Conservation (phyloP, 305 asterid species). For the Solanum aculeatissimum region DNA sequence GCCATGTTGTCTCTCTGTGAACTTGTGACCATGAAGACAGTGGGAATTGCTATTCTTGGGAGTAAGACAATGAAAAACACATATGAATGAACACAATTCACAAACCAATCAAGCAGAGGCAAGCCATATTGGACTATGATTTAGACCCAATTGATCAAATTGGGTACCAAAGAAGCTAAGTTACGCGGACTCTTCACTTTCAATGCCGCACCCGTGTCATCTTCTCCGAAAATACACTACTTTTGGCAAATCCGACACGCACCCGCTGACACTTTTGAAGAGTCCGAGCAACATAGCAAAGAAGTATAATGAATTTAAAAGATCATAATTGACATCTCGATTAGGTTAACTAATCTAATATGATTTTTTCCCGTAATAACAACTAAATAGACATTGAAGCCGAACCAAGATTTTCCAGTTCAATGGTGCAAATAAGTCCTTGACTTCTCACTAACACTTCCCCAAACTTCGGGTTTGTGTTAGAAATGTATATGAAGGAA, state of each 20-base stretch:
- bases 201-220: too few species aligned
- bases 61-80: background rate
- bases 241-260: too few species aligned
- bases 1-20: too few species aligned
- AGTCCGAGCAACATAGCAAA: too few species aligned
- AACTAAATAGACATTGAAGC: background rate
- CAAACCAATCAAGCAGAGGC: background rate
- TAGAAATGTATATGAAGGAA: background rate
- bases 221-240: too few species aligned
- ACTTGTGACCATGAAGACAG: background rate
- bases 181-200: too few species aligned
- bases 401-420: background rate
- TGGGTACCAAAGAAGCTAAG: background rate
- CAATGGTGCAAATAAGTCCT: background rate
- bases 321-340: background rate
- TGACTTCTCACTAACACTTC: background rate
- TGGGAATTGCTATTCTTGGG: background rate
- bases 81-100: background rate
- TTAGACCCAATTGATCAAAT: background rate
- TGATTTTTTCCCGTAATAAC: background rate
- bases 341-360: background rate
- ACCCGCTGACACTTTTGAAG: too few species aligned
- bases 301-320: background rate
- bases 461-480: background rate
- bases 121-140: background rate